Base-by-base conservation (phyloP, 257 asterid species). In the Nicotiana noctiflora region DNA sequence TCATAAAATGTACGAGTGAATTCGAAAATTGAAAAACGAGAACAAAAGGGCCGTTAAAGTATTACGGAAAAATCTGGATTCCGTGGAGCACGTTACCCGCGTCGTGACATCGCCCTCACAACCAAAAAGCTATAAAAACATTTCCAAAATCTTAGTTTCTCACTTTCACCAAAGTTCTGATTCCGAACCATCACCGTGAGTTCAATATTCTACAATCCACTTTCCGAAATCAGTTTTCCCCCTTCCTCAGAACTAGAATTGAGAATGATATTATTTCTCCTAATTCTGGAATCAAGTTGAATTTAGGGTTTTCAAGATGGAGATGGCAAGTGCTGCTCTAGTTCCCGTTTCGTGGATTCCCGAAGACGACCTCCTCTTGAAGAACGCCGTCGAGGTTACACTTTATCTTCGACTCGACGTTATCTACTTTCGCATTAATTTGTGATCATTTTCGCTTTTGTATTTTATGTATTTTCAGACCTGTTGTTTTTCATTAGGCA, bases 331-430 rank as follows among this genome's bases (percentile, higher is more conserved):
- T 65, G 81, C 88, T 83, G 76, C 85, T 84, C 81, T 89, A 79
- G 88, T 62, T 68, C 67, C 90, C 44, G n/a, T 80, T 80, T 79
- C 80, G 70, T 95, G 98, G 99, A 86, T 87, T 76, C 92, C 98
- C 32, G 97, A 93, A 81, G 99, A 95, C 68, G 98, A 95, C 89
- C 87, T 95, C 78, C 83, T 93, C 86, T 79, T 95, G 85, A 95
- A 92, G 89, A 92, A 88, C 83, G 92, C 97, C 17, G 88, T 91
- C 19, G 98, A 95, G 99, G 98, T 94, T 84, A 80, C 3, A 15
- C 10, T 64, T 46, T 19, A 56, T 32, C 55, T 40, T 78, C 31
- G 29, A 19, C 68, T 40, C 27, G 10, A 21, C 21, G 10, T 6
- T 84, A 65, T 64, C 23, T 49, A 5, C 6, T 46, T 77, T n/a